Evolutionary conservation across 2,329 filamentous ascomycete species (phyloP).

Genomic region (Fusarium sp.): DNA sequence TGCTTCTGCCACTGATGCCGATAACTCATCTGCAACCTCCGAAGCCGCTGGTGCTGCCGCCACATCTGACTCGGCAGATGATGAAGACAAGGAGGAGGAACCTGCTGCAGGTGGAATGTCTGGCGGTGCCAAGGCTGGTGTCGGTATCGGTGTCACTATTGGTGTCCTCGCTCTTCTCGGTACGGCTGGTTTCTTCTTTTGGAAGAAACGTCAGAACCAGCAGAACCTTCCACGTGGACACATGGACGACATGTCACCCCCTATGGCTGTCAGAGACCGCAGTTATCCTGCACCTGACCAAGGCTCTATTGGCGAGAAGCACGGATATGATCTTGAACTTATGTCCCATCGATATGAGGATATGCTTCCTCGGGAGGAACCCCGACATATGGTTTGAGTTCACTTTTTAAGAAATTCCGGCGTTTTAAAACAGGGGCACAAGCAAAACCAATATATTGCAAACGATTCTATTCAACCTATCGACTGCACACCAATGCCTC

Average conservation of each 20-base stretch:
- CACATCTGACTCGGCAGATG: conserved; percentile 24
- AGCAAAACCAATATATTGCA: conserved; percentile 20
- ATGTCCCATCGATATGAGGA: conserved; percentile 67
- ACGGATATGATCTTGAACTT: conserved; percentile 60
- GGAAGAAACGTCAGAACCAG: conserved; percentile 48
- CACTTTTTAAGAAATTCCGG: conserved; percentile 1
- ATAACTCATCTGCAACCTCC: conserved; percentile 27
- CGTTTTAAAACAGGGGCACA: conserved; percentile 16
- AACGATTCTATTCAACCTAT: conserved; percentile 9
- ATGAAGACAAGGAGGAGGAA: conserved; percentile 31
- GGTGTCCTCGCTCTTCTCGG: conserved; percentile 55
- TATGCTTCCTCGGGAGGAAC: conserved; percentile 64
- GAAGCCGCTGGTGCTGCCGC: conserved; percentile 26
- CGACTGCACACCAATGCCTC: conserved; percentile 2
- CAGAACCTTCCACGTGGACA: conserved; percentile 46
- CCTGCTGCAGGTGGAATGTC: conserved; percentile 37
- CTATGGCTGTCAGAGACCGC: conserved; percentile 60
- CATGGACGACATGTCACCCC: conserved; percentile 63
- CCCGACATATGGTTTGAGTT: conserved; percentile 56
- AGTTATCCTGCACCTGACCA: conserved; percentile 52
- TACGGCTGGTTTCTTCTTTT: conserved; percentile 53
- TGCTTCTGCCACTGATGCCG: conserved; percentile 30
- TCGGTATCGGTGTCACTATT: conserved; percentile 60
- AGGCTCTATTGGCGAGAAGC: conserved; percentile 52
- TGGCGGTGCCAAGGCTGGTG: conserved; percentile 59